Conservation (phyloP, 2,329 filamentous ascomycete genomes). For the Lojkania enalia region DNA sequence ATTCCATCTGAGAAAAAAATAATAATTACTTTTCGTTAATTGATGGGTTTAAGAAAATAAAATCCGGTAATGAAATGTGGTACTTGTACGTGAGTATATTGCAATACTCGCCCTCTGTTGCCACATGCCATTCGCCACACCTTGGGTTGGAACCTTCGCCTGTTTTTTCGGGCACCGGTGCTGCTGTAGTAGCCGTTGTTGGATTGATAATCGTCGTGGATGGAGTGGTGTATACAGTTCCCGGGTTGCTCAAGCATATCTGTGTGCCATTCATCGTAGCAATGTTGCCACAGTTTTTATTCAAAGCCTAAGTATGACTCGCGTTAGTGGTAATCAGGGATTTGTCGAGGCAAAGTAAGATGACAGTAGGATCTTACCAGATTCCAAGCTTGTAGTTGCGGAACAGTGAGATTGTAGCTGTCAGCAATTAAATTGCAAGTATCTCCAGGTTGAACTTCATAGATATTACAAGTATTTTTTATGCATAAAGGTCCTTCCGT, state of each 20-base stretch:
- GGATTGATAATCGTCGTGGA: not conserved
- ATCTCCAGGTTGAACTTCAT: not conserved
- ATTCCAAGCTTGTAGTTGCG: not conserved
- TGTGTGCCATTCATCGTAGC: not conserved
- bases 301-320: not conserved
- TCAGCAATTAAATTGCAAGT: slow-evolving; percentile 5
- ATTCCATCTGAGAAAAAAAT: no score
- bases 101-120: not conserved
- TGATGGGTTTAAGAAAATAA: not conserved
- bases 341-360: not conserved
- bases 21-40: not conserved
- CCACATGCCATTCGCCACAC: not conserved
- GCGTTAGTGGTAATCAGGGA: no score
- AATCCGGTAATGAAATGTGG: not conserved
- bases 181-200: not conserved
- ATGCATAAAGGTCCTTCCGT: slow-evolving; percentile 5
- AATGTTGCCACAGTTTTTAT: not conserved
- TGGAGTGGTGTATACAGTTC: not conserved
- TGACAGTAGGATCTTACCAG: not conserved
- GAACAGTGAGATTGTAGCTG: slow-evolving; percentile 1
- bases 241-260: not conserved
- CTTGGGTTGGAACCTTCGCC: not conserved
- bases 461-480: slow-evolving; percentile 8
- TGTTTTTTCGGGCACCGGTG: not conserved
- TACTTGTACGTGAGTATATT: not conserved